These are phyloP conservation scores for Penicillium aurantiogriseum DNA, from an alignment of 2,329 filamentous ascomycete species.

Conservation along the genomic window DNA sequence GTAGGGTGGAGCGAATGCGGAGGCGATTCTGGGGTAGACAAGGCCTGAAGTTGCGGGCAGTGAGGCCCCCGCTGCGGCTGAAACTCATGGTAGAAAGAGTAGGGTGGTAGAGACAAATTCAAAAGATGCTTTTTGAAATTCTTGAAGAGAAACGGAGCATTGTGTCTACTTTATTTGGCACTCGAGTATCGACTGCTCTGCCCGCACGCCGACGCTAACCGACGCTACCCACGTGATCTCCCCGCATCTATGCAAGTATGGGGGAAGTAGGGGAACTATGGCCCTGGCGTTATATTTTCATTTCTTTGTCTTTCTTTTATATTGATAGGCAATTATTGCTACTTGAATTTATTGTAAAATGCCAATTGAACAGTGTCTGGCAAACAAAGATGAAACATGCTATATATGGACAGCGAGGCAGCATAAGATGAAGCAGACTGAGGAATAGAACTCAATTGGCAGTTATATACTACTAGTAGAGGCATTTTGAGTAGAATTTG, in stretches of 20 bases:
- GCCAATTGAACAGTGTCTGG: not conserved
- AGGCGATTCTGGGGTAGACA: constrained; percentile 29
- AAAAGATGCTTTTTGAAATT: not conserved
- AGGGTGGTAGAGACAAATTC: not conserved
- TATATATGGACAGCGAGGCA: not conserved
- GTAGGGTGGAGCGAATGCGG: constrained; percentile 25
- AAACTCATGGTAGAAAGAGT: constrained; percentile 28
- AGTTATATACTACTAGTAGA: not conserved
- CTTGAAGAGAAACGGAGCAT: constrained; percentile 9
- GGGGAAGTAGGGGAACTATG: not conserved
- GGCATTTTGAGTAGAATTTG: not conserved
- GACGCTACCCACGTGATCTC: constrained; percentile 23
- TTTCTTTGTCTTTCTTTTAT: not conserved
- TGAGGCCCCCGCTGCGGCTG: constrained; percentile 31
- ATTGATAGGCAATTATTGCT: not conserved
- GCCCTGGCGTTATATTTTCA: not conserved
- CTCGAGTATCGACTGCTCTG: constrained; percentile 6
- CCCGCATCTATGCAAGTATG: constrained; percentile 15
- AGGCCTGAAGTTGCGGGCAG: constrained; percentile 29
- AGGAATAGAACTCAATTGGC: not conserved
- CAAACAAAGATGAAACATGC: not conserved
- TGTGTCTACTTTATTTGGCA: constrained; percentile 18
- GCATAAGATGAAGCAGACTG: not conserved
- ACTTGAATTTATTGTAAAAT: not conserved
- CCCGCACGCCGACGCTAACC: constrained; percentile 26